phyloP scores from a whole-genome alignment of 805 yeast species.

The Candida chilensis region DNA sequence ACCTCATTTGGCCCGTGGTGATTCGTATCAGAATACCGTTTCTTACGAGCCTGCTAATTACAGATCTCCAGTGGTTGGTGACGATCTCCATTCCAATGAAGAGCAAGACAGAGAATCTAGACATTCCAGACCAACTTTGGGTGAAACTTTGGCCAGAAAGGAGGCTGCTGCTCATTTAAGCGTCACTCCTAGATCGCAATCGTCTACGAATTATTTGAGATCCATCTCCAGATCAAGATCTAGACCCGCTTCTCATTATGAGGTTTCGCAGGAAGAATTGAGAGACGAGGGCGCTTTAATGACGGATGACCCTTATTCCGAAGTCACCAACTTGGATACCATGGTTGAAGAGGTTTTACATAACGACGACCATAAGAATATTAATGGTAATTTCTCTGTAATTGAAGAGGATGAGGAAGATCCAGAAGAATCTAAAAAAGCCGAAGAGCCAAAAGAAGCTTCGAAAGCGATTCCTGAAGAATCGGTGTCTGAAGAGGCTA shows the following conservation, averaged over 20 bases:
- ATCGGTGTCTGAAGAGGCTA: conserved; percentile 1
- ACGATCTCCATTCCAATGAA: conserved; percentile 13
- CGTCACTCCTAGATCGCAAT: conserved; percentile 25
- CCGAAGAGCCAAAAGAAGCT: conserved; percentile 5
- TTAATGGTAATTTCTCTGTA: too few relatives aligned
- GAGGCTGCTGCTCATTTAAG: conserved; percentile 14
- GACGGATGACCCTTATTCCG: conserved; percentile 38
- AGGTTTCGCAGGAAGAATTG: conserved; percentile 29
- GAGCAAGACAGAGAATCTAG: conserved; percentile 27
- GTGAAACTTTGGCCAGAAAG: conserved; percentile 34
- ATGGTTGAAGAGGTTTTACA: conserved; percentile 39
- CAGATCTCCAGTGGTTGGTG: conserved; percentile 12
- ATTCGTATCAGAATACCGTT: conserved; percentile 57
- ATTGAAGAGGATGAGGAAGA: conserved; percentile 9
- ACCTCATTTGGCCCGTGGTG: conserved; percentile 74
- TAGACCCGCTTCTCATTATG: conserved; percentile 27
- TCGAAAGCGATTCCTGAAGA: not conserved
- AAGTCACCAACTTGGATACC: conserved; percentile 37
- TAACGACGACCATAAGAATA: conserved; percentile 8
- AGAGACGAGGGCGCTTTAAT: conserved; percentile 50
- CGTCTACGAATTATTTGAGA: conserved; percentile 50
- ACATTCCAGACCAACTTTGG: conserved; percentile 31
- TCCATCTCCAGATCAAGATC: conserved; percentile 60
- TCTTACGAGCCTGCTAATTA: conserved; percentile 33
- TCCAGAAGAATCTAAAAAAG: conserved; percentile 6